Percentiles rank a stretch among this genome's conserved stretches.
These are phyloP conservation scores for Microstegium vimineum DNA, from an alignment of 176 grass and related monocot species.

Conservation along the genomic window DNA sequence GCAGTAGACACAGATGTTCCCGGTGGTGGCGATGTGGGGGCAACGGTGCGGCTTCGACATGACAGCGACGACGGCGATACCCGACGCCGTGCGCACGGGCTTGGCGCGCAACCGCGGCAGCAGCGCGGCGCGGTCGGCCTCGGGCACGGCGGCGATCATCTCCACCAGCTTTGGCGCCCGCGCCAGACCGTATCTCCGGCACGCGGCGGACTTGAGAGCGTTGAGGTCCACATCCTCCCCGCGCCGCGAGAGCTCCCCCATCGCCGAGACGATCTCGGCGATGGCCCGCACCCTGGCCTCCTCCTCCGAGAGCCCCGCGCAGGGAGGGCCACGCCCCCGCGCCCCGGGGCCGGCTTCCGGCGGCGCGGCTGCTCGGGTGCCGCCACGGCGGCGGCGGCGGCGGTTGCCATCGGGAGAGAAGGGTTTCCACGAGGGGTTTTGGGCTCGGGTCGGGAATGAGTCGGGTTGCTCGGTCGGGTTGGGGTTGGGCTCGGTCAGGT, in stretches of 20 bases:
- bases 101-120: conserved; percentile 89
- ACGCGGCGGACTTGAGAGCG: conserved; percentile 92
- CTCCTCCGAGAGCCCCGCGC: conserved; percentile 79
- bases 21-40: conserved; percentile 92
- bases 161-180: conserved; percentile 92
- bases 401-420: conserved; percentile 25
- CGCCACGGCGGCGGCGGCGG: conserved; percentile 17
- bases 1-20: conserved; percentile 98
- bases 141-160: conserved; percentile 95
- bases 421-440: conserved; percentile 32
- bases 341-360: conserved; percentile 81
- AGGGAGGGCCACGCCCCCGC: conserved; percentile 67
- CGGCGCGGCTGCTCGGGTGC: conserved; percentile 45
- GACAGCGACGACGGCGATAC: conserved; percentile 95
- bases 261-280: conserved; percentile 91
- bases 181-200: conserved; percentile 74
- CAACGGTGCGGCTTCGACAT: conserved; percentile 98
- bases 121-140: conserved; percentile 77
- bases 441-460: not conserved
- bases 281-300: conserved; percentile 94
- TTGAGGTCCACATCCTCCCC: conserved; percentile 95
- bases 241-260: conserved; percentile 88
- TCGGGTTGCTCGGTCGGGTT: conserved; percentile 17
- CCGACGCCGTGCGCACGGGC: conserved; percentile 91
- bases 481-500: conserved; percentile 17